Conservation (phyloP, 1,284 basidiomycete genomes). For the Moesziomyces sp. region DNA sequence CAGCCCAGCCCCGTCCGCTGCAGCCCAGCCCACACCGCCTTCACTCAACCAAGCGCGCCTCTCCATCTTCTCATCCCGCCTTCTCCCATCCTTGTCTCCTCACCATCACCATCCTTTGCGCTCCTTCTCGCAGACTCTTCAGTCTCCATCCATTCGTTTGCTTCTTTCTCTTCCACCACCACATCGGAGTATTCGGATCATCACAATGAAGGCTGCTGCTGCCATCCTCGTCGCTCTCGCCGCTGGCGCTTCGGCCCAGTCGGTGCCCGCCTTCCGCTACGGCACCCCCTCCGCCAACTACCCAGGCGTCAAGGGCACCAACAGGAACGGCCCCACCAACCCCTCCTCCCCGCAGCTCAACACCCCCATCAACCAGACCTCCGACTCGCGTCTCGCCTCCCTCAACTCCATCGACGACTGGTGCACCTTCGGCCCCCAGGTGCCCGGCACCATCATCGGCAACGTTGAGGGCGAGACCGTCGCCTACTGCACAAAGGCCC, state of each 20-base stretch:
- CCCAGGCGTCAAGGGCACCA: slow-evolving; percentile 54
- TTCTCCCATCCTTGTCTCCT: slow-evolving; percentile 3
- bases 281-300: slow-evolving; percentile 55
- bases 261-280: slow-evolving; percentile 51
- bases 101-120: slow-evolving; percentile 8
- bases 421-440: slow-evolving; percentile 67
- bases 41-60: neutral
- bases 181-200: too few relatives aligned
- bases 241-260: slow-evolving; percentile 42
- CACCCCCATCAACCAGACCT: slow-evolving; percentile 65
- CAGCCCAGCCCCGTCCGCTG: too few relatives aligned
- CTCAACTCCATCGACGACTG: slow-evolving; percentile 64
- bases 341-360: slow-evolving; percentile 50
- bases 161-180: slow-evolving; percentile 1
- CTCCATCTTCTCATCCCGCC: neutral
- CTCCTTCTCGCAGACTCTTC: slow-evolving; percentile 1
- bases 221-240: slow-evolving; percentile 33
- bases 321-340: slow-evolving; percentile 61
- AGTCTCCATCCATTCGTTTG: slow-evolving; percentile 1
- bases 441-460: slow-evolving; percentile 71
- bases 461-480: slow-evolving; percentile 77
- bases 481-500: slow-evolving; percentile 76
- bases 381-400: slow-evolving; percentile 53
- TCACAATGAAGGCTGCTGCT: slow-evolving; percentile 40
- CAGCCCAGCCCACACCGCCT: too few relatives aligned